Evolutionary conservation across 768 basidiomycete species (phyloP), one percentile per base, ranked within the genome.

Genomic region (Trichaptum fuscoviolaceum): DNA sequence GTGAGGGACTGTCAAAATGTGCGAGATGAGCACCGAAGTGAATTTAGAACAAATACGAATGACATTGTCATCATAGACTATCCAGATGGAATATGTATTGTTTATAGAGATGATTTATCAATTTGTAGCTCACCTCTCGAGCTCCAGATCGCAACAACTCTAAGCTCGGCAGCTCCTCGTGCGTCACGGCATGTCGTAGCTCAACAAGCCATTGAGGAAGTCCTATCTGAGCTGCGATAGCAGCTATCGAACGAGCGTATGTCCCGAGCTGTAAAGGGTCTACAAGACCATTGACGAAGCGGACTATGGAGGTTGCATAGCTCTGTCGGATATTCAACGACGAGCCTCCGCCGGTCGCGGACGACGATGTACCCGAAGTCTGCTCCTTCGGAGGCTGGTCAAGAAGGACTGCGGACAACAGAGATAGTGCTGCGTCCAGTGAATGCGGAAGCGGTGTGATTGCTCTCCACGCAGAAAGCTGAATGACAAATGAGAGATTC

Each of bases 261-360:
- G 85, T 84, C 7, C 95, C 93, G 10, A 87, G 83, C 73, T 99
- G 97, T 12, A 97, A 81, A 17, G 96, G 95, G 72, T 99, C 97
- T 7, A 98, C 96, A 42, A 99, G 83, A 1, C 95, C 93, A 71
- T 99, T 99, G 69, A 99, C 92, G 70, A 99, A 86, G 35, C 96
- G 82, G 67, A 96, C 90, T 67, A 97, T 80, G 1, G 94, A 88
- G 26, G 90, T 80, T 9, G 93, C 87, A 75, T 93, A 95, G 67
- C 84, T 85, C 71, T 95, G 90, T 23, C 96, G 85, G 64, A 92
- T 75, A 63, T 80, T 76, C 36, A 92, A 20, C 63, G 26, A 25
- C 30, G 24, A 25, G 59, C 25, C 59, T 25, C 59, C 24, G 59
- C 59, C 59, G 0, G 82, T 79, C 1, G 75, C 63, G 26, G 71